Evolutionary conservation across 371 early-diverging fungal species (phyloP).

Genomic region (Mortierella sp.): DNA sequence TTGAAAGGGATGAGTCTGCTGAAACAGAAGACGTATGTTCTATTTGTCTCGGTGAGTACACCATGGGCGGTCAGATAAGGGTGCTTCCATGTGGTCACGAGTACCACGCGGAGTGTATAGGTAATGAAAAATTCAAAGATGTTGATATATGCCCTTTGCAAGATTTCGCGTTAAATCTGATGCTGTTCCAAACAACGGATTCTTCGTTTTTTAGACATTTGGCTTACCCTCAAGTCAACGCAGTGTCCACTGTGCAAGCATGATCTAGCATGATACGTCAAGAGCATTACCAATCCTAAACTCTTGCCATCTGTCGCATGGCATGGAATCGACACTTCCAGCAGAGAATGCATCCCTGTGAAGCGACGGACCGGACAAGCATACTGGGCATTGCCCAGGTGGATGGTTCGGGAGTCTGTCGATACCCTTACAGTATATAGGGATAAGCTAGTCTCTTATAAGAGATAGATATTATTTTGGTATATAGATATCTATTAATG

Average conservation of each 20-base stretch:
- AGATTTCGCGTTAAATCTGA: no score
- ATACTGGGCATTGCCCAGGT: not conserved
- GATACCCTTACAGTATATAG: no score
- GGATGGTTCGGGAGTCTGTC: no score
- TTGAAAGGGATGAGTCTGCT: not conserved
- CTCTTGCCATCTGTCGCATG: no score
- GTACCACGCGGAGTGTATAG: conserved; percentile 88
- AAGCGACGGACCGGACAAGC: no score
- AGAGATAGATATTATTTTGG: no score
- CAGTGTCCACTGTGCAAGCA: conserved; percentile 68
- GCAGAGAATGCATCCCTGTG: no score
- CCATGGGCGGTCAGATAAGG: conserved; percentile 68
- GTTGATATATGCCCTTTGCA: no score
- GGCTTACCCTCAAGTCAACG: conserved; percentile 66
- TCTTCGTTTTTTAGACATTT: conserved; percentile 58
- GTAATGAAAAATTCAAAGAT: conserved; percentile 65
- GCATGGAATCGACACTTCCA: not conserved
- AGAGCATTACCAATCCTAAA: no score
- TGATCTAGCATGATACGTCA: conserved; percentile 55
- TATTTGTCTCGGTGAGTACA: conserved; percentile 85
- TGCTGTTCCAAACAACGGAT: no score
- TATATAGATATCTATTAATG: no score
- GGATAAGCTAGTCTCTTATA: no score
- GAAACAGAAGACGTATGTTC: conserved; percentile 61
- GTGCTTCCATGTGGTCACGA: conserved; percentile 81